Evolutionary conservation across 2,329 filamentous ascomycete genomes (phyloP), one percentile per base, ranked within the genome.

Genomic region (Fusarium succisae): DNA sequence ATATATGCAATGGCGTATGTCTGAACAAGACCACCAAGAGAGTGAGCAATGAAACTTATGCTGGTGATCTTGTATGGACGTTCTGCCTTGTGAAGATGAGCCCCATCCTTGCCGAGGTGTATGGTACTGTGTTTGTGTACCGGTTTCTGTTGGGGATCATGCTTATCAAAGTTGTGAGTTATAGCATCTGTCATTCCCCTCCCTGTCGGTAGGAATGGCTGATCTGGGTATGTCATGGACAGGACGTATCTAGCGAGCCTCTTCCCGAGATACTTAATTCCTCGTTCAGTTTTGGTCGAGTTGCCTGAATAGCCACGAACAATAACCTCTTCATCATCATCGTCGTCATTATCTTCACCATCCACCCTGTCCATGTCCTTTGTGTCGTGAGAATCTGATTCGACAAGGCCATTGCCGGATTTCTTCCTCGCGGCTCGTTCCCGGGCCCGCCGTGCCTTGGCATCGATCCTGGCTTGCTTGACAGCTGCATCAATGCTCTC

Each of bases 221-320:
- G 95, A 79, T 98, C 95, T 1, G 96, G 96, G 80, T 97, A 98
- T 37, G 96, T 98, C 84, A 98, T 91, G 59, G 92, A 89, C 48
- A 99, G 87, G 37, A 98, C 90, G 80, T 96, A 97, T 84, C 95
- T 95, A 26, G 96, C 96, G 32, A 99, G 89, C 57, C 96, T 90
- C 82, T 98, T 98, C 26, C 96, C 96, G 10, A 99, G 89, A 82
- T 98, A 99, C 81, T 98, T 98, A 79, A 99, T 98, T 22, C 96
- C 96, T 73, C 92, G 91, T 83, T 99, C 96, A 5, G 96, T 99
- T 65, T 93, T 92, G 39, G 94, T 94, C 13, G 94, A 94, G 81
- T 98, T 98, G 53, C 94, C 95, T 12, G 92, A 91, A 80, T 96
- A 98, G 5, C 96, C 96, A 73, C 96, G 89, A 6, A 98, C 96